Base-by-base conservation (phyloP, 139 green algal genomes). In the Volvox reticuliferus region DNA sequence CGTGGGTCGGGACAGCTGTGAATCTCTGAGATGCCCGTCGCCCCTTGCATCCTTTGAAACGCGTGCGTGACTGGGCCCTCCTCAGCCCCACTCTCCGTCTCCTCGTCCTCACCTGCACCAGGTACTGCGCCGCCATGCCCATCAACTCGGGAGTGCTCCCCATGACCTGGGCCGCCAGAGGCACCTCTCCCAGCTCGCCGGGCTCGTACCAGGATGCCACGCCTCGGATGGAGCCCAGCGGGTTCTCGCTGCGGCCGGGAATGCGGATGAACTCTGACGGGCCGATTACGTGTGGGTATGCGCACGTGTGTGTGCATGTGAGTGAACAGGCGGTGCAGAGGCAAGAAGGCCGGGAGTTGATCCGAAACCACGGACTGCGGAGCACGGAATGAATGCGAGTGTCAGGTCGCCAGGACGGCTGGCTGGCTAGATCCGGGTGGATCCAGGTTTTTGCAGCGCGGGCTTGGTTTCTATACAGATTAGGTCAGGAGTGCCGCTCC, bases 181-280 rank as follows among this genome's bases (percentile, higher is more conserved):
- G 93, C 0, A 91, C 62, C 18, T 71, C 37, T 1, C 61, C 91
- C n/a, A 97, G 93, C 94, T 97, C 95, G 1, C 9, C 22, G 5
- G 86, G 85, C 68, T 94, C 69, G 86, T 97, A 97, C 21, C 44
- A 37, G 14, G 79, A 37, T 2, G 32, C 79, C 18, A 96, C 77
- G 20, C 95, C 95, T 12, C 84, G 69, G 16, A 92, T 88, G 5
- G 82, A 81, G 18, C 78, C 86, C 0, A 78, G 16, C 1, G 93
- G 92, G 26, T 92, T 91, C 68, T 93, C 77, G 0, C 88, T 61
- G 19, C 37, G 33, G 84, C 68, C 35, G 2, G 94, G 93, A 35
- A 97, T 88, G 24, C 95, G 94, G 22, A 97, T 94, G 94, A 97
- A 97, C 90, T 97, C 95, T 91, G 93, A 33, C 33, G 18, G 68